Evolutionary conservation across 345 rosid genomes (phyloP), one percentile per base, ranked within the genome.

Genomic region (Populus nigra): DNA sequence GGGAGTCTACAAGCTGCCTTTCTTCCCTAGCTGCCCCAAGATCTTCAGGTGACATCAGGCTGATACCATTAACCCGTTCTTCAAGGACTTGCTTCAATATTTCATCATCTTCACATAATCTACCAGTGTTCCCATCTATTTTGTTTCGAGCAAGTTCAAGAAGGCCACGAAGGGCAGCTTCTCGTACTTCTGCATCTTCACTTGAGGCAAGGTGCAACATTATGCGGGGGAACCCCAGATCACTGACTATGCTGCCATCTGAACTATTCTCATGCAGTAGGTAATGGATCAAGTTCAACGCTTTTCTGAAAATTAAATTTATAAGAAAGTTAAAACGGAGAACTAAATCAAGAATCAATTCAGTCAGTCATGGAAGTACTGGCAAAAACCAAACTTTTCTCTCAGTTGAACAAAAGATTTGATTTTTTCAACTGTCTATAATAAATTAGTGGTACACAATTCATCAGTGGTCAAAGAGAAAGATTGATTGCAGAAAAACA

Each of bases 161-260:
- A 69, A 93, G 94, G 71, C 92, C 89, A 13, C 88, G 81, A 16
- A 95, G 89, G 41, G 99, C 91, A 62, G 93, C 96, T 86, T 95
- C 99, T 25, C 98, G 90, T 27, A 93, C 89, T 62, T 88, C 93
- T 2, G 86, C 79, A 35, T 93, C 96, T 53, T 91, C 90, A 66
- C 93, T 92, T 2, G 93, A 85, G 61, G 93, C 96, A 80, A 93
- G 94, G 79, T 91, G 98, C 83, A 95, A 18, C 93, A 95, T 87
- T 35, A 90, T 47, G 20, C 97, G 93, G 5, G 97, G 89, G 69
- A 95, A 93, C 63, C 94, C 98, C 33, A 93, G 88, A 77, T 93
- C 93, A 1, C 33, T 85, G 8, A 85, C 88, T 43, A 90, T 83
- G 69, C 72, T 86, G 79, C 92, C 88, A 81, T 95, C 97, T 22